Evolutionary conservation across 2,329 filamentous ascomycete genomes (phyloP).

Genomic region (Gaeumannomyces tritici): DNA sequence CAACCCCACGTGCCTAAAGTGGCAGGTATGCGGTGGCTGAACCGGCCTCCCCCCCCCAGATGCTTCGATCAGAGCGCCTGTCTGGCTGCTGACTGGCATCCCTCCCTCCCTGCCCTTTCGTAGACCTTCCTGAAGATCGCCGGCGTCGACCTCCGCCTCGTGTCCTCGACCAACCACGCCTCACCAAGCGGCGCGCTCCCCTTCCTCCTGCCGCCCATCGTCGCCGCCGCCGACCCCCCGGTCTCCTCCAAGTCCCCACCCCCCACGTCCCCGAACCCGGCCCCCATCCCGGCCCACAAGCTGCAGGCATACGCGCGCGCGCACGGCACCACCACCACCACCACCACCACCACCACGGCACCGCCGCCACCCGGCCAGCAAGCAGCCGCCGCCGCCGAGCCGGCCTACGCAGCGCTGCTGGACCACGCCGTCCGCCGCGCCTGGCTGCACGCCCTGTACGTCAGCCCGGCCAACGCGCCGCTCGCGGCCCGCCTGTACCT

Average conservation of each 20-base stretch:
- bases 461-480: slow-evolving; percentile 56
- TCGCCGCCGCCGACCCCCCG: slow-evolving; percentile 8
- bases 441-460: slow-evolving; percentile 81
- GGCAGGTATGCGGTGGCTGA: slow-evolving; percentile 60
- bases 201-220: slow-evolving; percentile 59
- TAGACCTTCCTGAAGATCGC: slow-evolving; percentile 78
- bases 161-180: slow-evolving; percentile 82
- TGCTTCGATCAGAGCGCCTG: not conserved
- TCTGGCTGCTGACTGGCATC: not conserved
- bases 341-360: not conserved
- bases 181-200: slow-evolving; percentile 83
- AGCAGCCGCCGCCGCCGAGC: not conserved
- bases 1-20: slow-evolving; percentile 90
- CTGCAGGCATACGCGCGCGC: slow-evolving; percentile 13
- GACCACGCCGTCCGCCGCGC: slow-evolving; percentile 72
- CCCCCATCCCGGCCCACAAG: slow-evolving; percentile 14
- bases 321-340: slow-evolving; percentile 4
- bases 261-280: slow-evolving; percentile 5
- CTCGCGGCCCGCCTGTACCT: slow-evolving; percentile 69
- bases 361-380: not conserved
- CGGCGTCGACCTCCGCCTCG: slow-evolving; percentile 54
- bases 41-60: not conserved
- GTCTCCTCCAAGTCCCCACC: not conserved
- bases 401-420: slow-evolving; percentile 67
- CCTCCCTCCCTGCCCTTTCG: slow-evolving; percentile 9